Base-by-base conservation (phyloP, 192 early-diverging fungal species). In the Coemansia sp. region DNA sequence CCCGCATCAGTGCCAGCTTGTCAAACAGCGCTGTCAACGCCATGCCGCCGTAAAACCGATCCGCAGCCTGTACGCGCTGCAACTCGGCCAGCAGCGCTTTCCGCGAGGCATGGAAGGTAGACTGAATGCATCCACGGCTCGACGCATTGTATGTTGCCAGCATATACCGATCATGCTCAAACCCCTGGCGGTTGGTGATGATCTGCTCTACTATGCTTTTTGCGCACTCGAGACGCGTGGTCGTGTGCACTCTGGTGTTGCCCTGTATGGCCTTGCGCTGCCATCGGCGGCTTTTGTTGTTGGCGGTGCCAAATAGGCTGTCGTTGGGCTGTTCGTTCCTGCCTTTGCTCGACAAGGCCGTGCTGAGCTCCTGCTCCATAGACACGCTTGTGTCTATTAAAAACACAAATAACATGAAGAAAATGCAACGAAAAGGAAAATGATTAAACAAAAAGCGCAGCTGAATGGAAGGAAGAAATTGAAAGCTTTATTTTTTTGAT, bases 341-440 rank as follows among this genome's bases (percentile, higher is more conserved):
- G 21, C 28, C 54, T 30, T 45, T 53, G 59, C 30, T 36, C 10
- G 20, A 30, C 19, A 50, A 36, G 9, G 40, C 19, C 9, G 59
- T 39, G 43, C 52, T 55, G 42, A 70, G 64, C 74, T 50, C 68
- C 41, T 78, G 74, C 49, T 88, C 90, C 91, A 92, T 92, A 12
- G 89, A 91, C 58, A 82, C 88, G 61, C 85, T 87, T 5, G 85
- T 91, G 76, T 92, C 91, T 13, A 92, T 68, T n/a, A 92, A 60
- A 71, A 92, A 92, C 2, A 85, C 78, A 43, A 85, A 68, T 67
- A 85, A 77, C 84, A 84, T 74, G 30, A 5, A 6, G 30, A 31
- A 31, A 61, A 18, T 46, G 44, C 10, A 28, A 49, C 18, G 3
- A 19, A 23, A 6, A 5, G 46, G 6, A 8, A 38, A 9, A n/a